Evolutionary conservation across 495 filamentous ascomycete species (phyloP).

Genomic region (Cercophora newfieldiana): DNA sequence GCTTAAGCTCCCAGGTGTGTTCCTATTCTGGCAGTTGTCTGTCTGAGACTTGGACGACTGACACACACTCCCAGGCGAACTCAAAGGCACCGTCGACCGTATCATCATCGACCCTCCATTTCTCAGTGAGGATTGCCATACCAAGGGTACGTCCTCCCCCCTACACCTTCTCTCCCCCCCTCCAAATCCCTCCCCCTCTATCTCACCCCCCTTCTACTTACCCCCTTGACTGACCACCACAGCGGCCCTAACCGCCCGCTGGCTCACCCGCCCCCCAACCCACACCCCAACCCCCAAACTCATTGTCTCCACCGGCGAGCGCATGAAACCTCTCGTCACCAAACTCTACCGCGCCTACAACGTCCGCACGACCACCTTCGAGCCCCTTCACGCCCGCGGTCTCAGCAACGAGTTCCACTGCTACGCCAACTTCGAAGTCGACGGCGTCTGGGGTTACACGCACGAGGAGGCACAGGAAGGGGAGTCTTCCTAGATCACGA

Average conservation of each 20-base stretch:
- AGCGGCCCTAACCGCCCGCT: conserved; percentile 73
- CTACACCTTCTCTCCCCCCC: not conserved
- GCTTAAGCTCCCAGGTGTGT: conserved; percentile 58
- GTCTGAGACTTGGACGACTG: not conserved
- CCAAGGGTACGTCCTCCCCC: conserved; percentile 56
- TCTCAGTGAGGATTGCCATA: conserved; percentile 76
- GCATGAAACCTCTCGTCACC: conserved; percentile 56
- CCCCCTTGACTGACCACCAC: not conserved
- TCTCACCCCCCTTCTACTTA: not conserved
- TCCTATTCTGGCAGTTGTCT: conserved; percentile 11
- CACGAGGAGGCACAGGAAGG: conserved; percentile 18
- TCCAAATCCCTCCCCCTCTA: no score
- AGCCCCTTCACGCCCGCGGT: conserved; percentile 63
- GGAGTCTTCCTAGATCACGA: not conserved
- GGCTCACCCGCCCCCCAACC: conserved; percentile 47
- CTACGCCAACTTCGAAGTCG: conserved; percentile 67
- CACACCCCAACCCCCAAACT: conserved; percentile 31
- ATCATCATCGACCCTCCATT: conserved; percentile 79
- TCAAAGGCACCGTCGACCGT: conserved; percentile 65
- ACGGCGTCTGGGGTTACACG: conserved; percentile 48
- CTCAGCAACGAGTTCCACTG: conserved; percentile 78
- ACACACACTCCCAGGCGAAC: conserved; percentile 33
- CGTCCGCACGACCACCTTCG: conserved; percentile 57
- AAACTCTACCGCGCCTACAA: conserved; percentile 54
- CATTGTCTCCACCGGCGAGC: conserved; percentile 73